Evolutionary conservation across 805 yeast species (phyloP), one percentile per base, ranked within the genome.

Genomic region (Metschnikowia lachancei): DNA sequence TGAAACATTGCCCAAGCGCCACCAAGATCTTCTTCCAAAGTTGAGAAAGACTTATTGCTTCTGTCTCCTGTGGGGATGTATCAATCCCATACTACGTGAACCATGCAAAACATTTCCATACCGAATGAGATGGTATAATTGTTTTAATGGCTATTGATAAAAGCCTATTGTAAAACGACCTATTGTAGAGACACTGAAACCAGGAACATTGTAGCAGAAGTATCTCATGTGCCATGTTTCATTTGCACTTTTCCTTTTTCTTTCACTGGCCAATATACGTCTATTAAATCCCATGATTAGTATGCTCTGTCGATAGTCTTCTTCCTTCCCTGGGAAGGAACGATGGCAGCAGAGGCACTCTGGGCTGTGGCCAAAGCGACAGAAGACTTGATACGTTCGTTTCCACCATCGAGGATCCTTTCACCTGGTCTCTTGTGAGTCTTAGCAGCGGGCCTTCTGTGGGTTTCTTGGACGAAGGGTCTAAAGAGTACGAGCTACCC

Each of bases 281-380:
- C n/a, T n/a, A n/a, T n/a, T n/a, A n/a, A n/a, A 29, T 14, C 11
- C 17, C 19, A 5, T 32, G 12, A 11, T 12, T 4, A n/a, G 12
- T 6, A 14, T n/a, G 19, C 35, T 32, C 64, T 79, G 55, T 83
- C 85, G 61, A 88, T 89, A 5, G 78, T 84, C 34, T 77, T 74
- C 64, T 90, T 92, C 68, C 87, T 91, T 64, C 98, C 98, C n/a
- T 83, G 74, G 1, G 97, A 85, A 41, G 87, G 81, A 24, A 90
- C 95, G 61, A 92, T 87, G 5, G 95, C 91, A 16, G 89, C 88
- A 58, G 87, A 84, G 8, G 83, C 95, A 70, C 98, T 82, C 68
- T 80, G 95, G 3, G 98, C 97, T 13, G 74, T 74, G 1, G 96
- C 92, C 57, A 92, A 75, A 0, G 96, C 96, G 36, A 87, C 78